Percentiles rank a stretch among this genome's conserved stretches.
These are phyloP conservation scores for Trichoderma sp. DNA, from an alignment of 2,329 filamentous ascomycete genomes.

Conservation along the genomic window DNA sequence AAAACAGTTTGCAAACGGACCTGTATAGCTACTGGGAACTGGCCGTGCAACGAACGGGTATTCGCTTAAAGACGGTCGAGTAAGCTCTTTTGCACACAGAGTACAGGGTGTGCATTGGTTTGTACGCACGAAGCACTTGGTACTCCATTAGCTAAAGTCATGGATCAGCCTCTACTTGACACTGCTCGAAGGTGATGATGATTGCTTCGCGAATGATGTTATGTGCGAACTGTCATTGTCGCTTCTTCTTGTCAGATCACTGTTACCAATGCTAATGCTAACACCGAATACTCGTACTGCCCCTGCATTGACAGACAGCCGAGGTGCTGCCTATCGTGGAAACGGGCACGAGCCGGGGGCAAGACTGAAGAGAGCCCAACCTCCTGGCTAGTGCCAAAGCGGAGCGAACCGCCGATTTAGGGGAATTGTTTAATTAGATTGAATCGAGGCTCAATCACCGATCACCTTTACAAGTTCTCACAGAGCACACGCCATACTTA, in stretches of 20 bases:
- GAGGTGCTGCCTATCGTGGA: constrained; percentile 4
- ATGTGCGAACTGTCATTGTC: background rate
- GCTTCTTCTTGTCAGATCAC: background rate
- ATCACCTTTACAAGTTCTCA: background rate
- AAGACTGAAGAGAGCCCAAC: background rate
- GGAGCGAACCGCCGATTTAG: constrained; percentile 19
- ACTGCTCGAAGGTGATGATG: background rate
- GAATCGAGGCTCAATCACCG: background rate
- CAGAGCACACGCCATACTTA: background rate
- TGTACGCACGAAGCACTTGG: background rate
- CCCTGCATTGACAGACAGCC: background rate
- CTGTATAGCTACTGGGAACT: background rate
- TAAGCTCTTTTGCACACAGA: background rate
- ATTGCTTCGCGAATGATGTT: background rate
- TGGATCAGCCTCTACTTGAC: background rate
- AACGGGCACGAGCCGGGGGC: constrained; percentile 5
- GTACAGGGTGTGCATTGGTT: background rate
- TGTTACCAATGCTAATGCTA: background rate
- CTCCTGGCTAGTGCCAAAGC: constrained; percentile 18
- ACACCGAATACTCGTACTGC: background rate
- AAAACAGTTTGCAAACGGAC: background rate
- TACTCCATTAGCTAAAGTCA: background rate
- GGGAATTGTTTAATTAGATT: constrained; percentile 2
- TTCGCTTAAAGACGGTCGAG: background rate
- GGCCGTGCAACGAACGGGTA: background rate